phyloP scores from a whole-genome alignment of 2,329 filamentous ascomycete species.

The Beauveria brongniartii region DNA sequence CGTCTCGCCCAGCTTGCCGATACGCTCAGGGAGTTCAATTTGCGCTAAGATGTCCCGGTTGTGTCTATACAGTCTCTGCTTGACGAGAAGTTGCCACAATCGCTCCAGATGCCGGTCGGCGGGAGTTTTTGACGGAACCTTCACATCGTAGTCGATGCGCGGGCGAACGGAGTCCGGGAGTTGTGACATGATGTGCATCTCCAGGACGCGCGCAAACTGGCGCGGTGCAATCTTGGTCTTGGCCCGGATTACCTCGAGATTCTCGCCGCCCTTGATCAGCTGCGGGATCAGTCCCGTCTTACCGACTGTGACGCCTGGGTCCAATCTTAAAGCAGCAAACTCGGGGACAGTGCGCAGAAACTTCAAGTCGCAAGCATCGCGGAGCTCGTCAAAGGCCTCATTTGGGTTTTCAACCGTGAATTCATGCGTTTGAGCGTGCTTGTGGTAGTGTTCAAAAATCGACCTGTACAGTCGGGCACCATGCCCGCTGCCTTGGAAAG shows the following conservation, averaged over 20 bases:
- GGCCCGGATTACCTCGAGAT: constrained; percentile 48
- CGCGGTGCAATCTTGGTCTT: constrained; percentile 64
- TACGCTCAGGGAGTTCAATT: constrained; percentile 58
- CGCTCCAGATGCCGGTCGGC: constrained; percentile 55
- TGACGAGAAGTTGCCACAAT: constrained; percentile 68
- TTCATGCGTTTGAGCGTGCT: constrained; percentile 63
- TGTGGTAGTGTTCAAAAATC: constrained; percentile 64
- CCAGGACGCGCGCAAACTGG: constrained; percentile 68
- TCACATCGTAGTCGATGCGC: constrained; percentile 34
- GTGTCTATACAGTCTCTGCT: constrained; percentile 67
- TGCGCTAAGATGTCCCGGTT: constrained; percentile 65
- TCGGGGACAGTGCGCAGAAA: constrained; percentile 53
- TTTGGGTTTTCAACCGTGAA: constrained; percentile 93
- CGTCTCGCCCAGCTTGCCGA: constrained; percentile 64
- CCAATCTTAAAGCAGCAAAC: constrained; percentile 49
- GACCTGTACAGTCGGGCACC: constrained; percentile 73
- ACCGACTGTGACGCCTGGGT: constrained; percentile 42
- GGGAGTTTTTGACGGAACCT: constrained; percentile 36
- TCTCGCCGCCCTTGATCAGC: constrained; percentile 49
- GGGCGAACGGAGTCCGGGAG: constrained; percentile 50
- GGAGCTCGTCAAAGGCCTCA: constrained; percentile 72
- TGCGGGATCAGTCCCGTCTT: constrained; percentile 37
- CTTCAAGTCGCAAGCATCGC: constrained; percentile 64
- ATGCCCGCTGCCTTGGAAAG: constrained; percentile 74
- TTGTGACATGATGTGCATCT: constrained; percentile 64